Evolutionary conservation across 1,139 yeast species (phyloP), one percentile per base, ranked within the genome.

Genomic region (Suhomyces bokatorum): DNA sequence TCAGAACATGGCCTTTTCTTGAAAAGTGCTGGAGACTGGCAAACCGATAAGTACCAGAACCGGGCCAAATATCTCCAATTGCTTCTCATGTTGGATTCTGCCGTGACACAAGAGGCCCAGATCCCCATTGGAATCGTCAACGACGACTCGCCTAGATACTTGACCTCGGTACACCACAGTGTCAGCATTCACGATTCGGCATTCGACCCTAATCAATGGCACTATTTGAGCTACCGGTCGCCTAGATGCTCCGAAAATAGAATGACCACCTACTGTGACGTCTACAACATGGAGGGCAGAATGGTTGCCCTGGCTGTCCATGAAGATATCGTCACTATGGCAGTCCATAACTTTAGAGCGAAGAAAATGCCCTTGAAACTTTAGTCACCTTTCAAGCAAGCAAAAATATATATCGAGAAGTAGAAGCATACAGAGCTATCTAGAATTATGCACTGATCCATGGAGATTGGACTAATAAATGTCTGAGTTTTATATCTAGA

Each of bases 201-300:
- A 9, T 32, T 32, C 15, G 35, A 32, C 11, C 35, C 35, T 16
- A 32, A 15, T 11, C 35, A 32, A 16, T 32, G 35, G 35, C 35
- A 32, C 14, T 32, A 32, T 15, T 32, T 32, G 14, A 32, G 27
- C 12, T 32, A 32, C 16, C 22, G 26, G 10, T 32, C 35, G 15
- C 35, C 35, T 17, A 14, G 26, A 4, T 32, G 13, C 27, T 24
- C 35, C 11, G 35, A 32, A 11, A 20, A 20, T 13, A 24, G 35
- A 17, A n/a, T 32, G 15, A 32, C 22, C 7, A 32, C 22, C 11
- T 26, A 32, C 11, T 32, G 35, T 32, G 27, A 20, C 11, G 35
- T 32, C 27, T 32, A 20, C 27, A 32, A 32, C 15, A 20, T 32
- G 35, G 27, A 26, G 7, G 35, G 35, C 7, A 32, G 22, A 15